A percentile compares a stretch with the other conserved stretches of the same genome.
phyloP scores from a whole-genome alignment of 2,329 filamentous ascomycete genomes.

The Cordyceps javanica region DNA sequence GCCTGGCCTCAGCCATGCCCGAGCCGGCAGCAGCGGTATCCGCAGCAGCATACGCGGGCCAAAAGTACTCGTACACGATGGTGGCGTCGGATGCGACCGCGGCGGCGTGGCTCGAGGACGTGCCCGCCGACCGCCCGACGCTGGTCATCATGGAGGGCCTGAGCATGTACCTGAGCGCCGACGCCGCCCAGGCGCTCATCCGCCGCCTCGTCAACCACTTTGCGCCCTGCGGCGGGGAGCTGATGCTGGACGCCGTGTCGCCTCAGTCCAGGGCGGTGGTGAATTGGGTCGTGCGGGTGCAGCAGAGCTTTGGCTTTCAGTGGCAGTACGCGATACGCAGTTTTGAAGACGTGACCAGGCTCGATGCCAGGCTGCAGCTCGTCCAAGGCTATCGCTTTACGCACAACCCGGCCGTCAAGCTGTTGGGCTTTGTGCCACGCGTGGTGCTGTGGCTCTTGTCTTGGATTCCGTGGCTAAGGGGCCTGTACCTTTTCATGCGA shows the following conservation, averaged over 20 bases:
- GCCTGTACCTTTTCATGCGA: background rate
- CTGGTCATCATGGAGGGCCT: slow-evolving; percentile 28
- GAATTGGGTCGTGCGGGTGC: background rate
- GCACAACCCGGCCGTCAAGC: background rate
- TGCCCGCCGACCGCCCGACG: slow-evolving; percentile 26
- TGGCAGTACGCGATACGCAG: background rate
- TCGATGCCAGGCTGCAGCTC: background rate
- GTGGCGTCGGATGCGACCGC: slow-evolving; percentile 22
- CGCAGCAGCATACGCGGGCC: slow-evolving; percentile 13
- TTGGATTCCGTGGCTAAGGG: background rate
- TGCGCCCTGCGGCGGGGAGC: slow-evolving; percentile 17
- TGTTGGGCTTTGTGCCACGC: background rate
- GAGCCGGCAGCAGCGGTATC: slow-evolving; percentile 17
- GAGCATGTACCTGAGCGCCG: slow-evolving; percentile 24
- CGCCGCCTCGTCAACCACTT: slow-evolving; percentile 21
- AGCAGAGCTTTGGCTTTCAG: background rate
- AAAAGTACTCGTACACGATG: slow-evolving; percentile 19
- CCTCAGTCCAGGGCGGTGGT: background rate
- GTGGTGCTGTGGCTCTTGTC: background rate
- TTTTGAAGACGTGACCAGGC: background rate
- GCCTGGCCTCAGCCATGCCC: slow-evolving; percentile 14
- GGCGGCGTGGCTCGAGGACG: slow-evolving; percentile 23
- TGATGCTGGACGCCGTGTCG: slow-evolving; percentile 20
- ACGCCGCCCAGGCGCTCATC: slow-evolving; percentile 20
- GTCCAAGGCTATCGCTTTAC: background rate